These are phyloP conservation scores for Emericellopsis cladophorae DNA, from an alignment of 2,329 filamentous ascomycete genomes.

Conservation along the genomic window DNA sequence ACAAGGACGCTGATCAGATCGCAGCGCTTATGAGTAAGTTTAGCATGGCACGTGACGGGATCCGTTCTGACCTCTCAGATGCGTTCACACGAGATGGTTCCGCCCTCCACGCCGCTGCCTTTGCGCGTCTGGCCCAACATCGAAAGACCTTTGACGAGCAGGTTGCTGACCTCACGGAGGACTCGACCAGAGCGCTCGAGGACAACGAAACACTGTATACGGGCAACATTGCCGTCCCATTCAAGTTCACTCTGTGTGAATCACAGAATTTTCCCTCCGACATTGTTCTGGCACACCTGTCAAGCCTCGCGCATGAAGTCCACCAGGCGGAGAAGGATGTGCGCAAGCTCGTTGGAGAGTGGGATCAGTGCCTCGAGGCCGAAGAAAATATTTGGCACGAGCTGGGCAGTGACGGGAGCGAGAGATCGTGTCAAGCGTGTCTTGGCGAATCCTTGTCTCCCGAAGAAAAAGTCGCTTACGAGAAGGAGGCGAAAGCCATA, in stretches of 20 bases:
- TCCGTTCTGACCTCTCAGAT: neutral
- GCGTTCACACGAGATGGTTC: neutral
- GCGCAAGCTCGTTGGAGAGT: constrained; percentile 8
- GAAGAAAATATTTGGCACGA: constrained; percentile 9
- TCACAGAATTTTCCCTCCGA: constrained; percentile 9
- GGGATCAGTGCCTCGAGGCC: constrained; percentile 10
- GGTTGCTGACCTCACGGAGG: constrained; percentile 8
- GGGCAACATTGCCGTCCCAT: constrained; percentile 15
- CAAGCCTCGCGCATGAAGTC: constrained; percentile 9
- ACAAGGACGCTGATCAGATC: neutral
- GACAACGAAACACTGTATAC: constrained; percentile 12
- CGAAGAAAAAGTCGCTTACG: neutral
- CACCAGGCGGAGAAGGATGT: constrained; percentile 11
- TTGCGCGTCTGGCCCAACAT: constrained; percentile 7
- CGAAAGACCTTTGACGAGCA: constrained; percentile 9
- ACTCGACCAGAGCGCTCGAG: constrained; percentile 6
- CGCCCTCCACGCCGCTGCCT: neutral
- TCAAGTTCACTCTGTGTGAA: constrained; percentile 17
- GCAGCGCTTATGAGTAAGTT: neutral
- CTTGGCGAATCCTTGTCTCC: neutral
- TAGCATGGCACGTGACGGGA: neutral
- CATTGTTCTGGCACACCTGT: constrained; percentile 13
- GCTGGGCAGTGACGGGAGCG: neutral
- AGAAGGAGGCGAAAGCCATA: constrained; percentile 11
- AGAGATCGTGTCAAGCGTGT: neutral